Conservation (phyloP, 2,329 filamentous ascomycete species). For the Diaporthe ampelina region DNA sequence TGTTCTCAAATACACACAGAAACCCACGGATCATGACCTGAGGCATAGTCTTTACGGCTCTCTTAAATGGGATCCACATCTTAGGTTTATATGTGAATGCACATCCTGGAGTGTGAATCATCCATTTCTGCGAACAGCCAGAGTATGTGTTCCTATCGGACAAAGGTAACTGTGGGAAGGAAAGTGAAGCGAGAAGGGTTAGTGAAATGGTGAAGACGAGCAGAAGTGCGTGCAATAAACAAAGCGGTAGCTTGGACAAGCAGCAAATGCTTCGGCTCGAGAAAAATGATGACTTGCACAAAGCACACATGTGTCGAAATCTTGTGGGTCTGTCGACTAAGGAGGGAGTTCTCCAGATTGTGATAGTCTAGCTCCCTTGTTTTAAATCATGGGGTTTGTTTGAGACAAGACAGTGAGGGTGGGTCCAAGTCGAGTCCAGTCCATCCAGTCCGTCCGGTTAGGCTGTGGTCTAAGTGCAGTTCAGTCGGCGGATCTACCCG, state of each 20-base stretch:
- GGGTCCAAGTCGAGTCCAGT: neutral
- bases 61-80: neutral
- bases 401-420: neutral
- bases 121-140: neutral
- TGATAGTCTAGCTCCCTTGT: neutral
- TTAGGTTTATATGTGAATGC: neutral
- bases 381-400: conserved; percentile 8
- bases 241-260: neutral
- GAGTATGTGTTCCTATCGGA: neutral
- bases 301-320: neutral
- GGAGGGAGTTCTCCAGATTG: neutral
- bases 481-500: conserved; percentile 30
- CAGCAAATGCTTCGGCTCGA: neutral
- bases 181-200: neutral
- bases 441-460: neutral
- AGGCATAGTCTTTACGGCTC: too few species aligned
- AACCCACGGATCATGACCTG: neutral
- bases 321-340: neutral
- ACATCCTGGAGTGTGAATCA: neutral
- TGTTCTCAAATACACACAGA: neutral
- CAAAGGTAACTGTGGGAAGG: too few species aligned
- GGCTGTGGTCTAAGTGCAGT: conserved; percentile 1
- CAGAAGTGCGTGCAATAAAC: neutral
- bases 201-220: neutral
- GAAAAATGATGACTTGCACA: neutral